A percentile compares a stretch with the other conserved stretches of the same genome.
phyloP scores from a whole-genome alignment of 805 yeast genomes.

The Hemisphaericaspora nanyangensis region DNA sequence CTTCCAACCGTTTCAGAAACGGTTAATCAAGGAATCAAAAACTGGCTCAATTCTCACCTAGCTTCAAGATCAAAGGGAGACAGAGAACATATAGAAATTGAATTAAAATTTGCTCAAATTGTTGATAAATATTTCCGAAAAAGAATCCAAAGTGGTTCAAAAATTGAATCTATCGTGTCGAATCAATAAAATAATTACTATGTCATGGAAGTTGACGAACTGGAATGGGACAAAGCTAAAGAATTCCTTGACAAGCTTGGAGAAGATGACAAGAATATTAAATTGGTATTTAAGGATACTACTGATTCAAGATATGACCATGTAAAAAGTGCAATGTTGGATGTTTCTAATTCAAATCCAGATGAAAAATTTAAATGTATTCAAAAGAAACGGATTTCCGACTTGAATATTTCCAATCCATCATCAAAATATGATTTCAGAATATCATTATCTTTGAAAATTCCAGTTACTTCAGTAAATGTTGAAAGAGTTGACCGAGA shows the following conservation, averaged over 20 bases:
- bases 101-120: neutral
- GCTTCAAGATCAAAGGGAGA: neutral
- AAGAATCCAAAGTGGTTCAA: neutral
- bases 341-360: too few species aligned
- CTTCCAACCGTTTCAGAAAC: neutral
- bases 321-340: too few species aligned
- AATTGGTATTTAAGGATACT: neutral
- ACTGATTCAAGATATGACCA: neutral
- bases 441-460: neutral
- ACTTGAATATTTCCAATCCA: neutral
- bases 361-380: too few species aligned
- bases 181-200: too few species aligned
- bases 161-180: neutral
- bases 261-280: neutral
- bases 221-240: neutral
- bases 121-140: neutral
- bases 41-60: neutral
- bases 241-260: neutral
- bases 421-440: neutral
- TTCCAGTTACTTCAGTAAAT: neutral
- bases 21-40: neutral
- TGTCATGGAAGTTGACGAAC: neutral
- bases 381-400: neutral
- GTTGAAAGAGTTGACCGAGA: too few species aligned
- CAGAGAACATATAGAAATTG: neutral